Percentiles rank a stretch among this genome's conserved stretches.
These are phyloP conservation scores for Mortierella sp. DNA, from an alignment of 371 early-diverging fungal species.

Conservation along the genomic window DNA sequence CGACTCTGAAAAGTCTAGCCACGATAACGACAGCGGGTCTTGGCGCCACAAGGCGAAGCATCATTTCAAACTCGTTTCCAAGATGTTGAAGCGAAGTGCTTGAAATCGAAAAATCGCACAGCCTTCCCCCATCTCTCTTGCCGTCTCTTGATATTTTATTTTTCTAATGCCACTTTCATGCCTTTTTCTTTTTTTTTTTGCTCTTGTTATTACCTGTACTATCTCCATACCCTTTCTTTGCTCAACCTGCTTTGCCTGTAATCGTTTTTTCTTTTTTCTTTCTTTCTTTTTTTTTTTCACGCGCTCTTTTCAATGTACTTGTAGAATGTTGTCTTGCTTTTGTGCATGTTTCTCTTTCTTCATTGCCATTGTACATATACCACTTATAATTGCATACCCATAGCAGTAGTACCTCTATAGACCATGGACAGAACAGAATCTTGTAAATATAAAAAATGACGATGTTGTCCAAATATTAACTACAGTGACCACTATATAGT, in stretches of 20 bases:
- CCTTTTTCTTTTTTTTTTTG: neutral
- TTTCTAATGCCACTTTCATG: neutral
- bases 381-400: constrained; percentile 16
- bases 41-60: constrained; percentile 52
- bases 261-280: neutral
- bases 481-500: no score
- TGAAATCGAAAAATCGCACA: constrained; percentile 5
- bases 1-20: constrained; percentile 32
- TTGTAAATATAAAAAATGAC: constrained; percentile 8
- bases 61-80: constrained; percentile 53
- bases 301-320: neutral
- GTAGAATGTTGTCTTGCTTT: constrained; percentile 5
- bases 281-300: neutral
- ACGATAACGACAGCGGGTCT: constrained; percentile 26
- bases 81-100: constrained; percentile 48
- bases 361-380: constrained; percentile 17
- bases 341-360: constrained; percentile 5
- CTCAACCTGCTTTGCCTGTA: neutral
- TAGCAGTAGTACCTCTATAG: constrained; percentile 7
- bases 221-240: neutral
- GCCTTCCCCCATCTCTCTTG: neutral
- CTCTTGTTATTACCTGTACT: constrained; percentile 1
- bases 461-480: neutral
- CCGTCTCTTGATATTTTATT: neutral
- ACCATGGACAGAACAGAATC: neutral